Evolutionary conservation across 2,329 filamentous ascomycete species (phyloP), one percentile per base, ranked within the genome.

Genomic region (Huntiella moniliformis): DNA sequence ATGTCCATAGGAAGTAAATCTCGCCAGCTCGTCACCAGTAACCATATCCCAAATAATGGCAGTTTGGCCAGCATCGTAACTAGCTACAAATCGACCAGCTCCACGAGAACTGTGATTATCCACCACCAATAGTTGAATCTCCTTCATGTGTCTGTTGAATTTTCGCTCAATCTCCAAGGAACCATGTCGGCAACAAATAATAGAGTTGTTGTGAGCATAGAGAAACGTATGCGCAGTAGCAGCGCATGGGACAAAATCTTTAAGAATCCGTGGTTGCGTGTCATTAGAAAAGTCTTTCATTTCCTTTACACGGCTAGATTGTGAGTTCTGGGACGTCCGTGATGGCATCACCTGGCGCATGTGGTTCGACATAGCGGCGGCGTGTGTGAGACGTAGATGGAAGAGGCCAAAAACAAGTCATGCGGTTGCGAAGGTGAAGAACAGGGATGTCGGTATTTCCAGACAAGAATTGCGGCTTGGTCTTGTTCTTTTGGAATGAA

Each of bases 41-140:
- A 92, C 77, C 50, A 95, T 70, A 62, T 98, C 88, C 91, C 91
- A 98, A 5, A 96, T 84, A 57, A 96, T 94, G 3, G 87, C 85
- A 1, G 84, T 94, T 60, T 88, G 83, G 34, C 84, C 80, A 13
- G 74, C 74, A 67, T 98, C 91, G 56, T 94, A 95, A 64, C 86
- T 96, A 51, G 94, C 84, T 2, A 93, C 86, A 50, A 93, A 64
- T 52, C 87, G 72, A 22, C 88, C 91, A 1, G 80, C 79, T 3
- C 87, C 87, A 50, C 77, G 67, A 54, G 95, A 87, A 60, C 87
- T 95, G 47, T 83, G 77, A 57, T 87, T 96, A 60, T 98, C 91
- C 45, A 92, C 86, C 1, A 80, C 79, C 46, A 98, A 75, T 56
- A 94, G 71, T 46, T 79, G 71, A 28, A 98, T 77, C 53, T 92